Conservation (phyloP, 371 early-diverging fungal species). For the Encephalitozoon intestinalis region DNA sequence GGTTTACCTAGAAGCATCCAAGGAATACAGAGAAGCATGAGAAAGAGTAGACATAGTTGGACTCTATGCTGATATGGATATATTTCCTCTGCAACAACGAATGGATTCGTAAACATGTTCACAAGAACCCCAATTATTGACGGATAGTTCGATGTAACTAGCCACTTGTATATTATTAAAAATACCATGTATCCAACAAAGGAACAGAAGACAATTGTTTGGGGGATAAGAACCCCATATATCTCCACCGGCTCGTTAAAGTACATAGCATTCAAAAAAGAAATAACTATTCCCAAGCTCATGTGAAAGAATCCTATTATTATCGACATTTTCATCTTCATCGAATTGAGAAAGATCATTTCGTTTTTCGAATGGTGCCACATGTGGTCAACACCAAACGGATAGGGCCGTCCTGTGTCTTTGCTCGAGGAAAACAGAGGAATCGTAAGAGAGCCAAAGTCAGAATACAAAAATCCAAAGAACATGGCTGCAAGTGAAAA, state of each 20-base stretch:
- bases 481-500: conserved; percentile 91
- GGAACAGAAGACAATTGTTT: conserved; percentile 76
- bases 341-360: conserved; percentile 85
- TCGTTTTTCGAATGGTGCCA: conserved; percentile 84
- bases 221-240: conserved; percentile 78
- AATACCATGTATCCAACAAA: conserved; percentile 89
- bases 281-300: conserved; percentile 80
- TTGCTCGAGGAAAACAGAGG: conserved; percentile 71
- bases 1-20: conserved; percentile 96
- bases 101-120: conserved; percentile 91
- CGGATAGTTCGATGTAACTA: conserved; percentile 76
- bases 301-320: conserved; percentile 93
- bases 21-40: conserved; percentile 83
- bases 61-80: conserved; percentile 65
- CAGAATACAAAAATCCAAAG: conserved; percentile 93
- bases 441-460: conserved; percentile 78
- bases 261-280: conserved; percentile 78
- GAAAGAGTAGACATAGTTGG: conserved; percentile 71
- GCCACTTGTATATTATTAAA: conserved; percentile 90
- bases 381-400: conserved; percentile 67
- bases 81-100: conserved; percentile 68
- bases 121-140: conserved; percentile 90
- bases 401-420: conserved; percentile 59
- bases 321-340: conserved; percentile 98
- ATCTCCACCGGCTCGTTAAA: conserved; percentile 72